These are phyloP conservation scores for Paralagenidium karlingii DNA, from an alignment of 352 stramenopile species.

Conservation along the genomic window DNA sequence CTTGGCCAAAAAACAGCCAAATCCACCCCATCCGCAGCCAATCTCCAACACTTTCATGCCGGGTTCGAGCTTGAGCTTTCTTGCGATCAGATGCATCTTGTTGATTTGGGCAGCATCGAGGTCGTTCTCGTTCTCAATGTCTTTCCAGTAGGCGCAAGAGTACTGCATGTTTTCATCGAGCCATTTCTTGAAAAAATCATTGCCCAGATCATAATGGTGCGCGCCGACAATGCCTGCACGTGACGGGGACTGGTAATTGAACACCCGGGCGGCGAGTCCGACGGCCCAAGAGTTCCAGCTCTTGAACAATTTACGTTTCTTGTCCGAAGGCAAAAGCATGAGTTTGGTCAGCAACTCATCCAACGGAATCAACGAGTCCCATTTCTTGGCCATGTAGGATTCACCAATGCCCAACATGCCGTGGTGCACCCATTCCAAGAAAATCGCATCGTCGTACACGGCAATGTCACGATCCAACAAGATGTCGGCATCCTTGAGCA, in stretches of 20 bases:
- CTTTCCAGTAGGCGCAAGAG: slow-evolving; percentile 80
- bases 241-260: slow-evolving; percentile 82
- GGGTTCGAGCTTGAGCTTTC: slow-evolving; percentile 75
- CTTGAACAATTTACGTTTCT: slow-evolving; percentile 80
- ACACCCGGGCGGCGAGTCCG: slow-evolving; percentile 54
- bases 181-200: slow-evolving; percentile 86
- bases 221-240: slow-evolving; percentile 69
- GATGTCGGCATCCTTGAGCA: slow-evolving; percentile 73
- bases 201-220: slow-evolving; percentile 81
- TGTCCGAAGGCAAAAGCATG: slow-evolving; percentile 45
- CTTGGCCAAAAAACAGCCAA: slow-evolving; percentile 81
- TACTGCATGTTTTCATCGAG: slow-evolving; percentile 82
- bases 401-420: slow-evolving; percentile 79
- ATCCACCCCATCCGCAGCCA: slow-evolving; percentile 80
- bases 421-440: slow-evolving; percentile 75
- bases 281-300: slow-evolving; percentile 79
- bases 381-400: slow-evolving; percentile 84
- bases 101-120: slow-evolving; percentile 74
- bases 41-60: slow-evolving; percentile 83
- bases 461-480: slow-evolving; percentile 67
- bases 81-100: slow-evolving; percentile 81
- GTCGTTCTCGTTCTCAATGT: slow-evolving; percentile 45
- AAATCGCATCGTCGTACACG: slow-evolving; percentile 74
- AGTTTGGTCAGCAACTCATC: slow-evolving; percentile 66
- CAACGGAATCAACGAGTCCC: slow-evolving; percentile 68